Evolutionary conservation across 164 flowering plant species (phyloP).

Genomic region (Cinnamomum chago): DNA sequence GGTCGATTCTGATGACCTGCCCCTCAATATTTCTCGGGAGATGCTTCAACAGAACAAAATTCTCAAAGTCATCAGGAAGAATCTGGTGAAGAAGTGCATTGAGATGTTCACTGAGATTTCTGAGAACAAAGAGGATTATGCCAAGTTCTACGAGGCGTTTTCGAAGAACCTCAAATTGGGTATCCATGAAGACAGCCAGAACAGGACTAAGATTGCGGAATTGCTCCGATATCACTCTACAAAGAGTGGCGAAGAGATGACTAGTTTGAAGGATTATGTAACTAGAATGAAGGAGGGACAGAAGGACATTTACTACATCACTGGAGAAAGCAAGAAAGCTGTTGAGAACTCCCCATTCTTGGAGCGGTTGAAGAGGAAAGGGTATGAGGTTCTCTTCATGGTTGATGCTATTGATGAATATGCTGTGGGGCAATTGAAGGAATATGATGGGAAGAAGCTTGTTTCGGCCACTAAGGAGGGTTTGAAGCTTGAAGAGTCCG

Average conservation of each 20-base stretch:
- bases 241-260: constrained; percentile 72
- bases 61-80: constrained; percentile 62
- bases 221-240: constrained; percentile 55
- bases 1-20: constrained; percentile 61
- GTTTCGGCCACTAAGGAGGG: constrained; percentile 74
- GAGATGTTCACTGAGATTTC: constrained; percentile 67
- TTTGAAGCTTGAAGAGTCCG: constrained; percentile 46
- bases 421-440: constrained; percentile 58
- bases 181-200: constrained; percentile 60
- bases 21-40: constrained; percentile 61
- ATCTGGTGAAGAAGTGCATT: constrained; percentile 69
- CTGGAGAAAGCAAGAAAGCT: constrained; percentile 68
- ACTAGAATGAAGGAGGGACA: constrained; percentile 75
- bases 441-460: constrained; percentile 69
- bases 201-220: constrained; percentile 55
- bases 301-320: constrained; percentile 61
- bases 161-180: constrained; percentile 64
- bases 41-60: constrained; percentile 68
- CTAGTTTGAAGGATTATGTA: constrained; percentile 68
- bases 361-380: constrained; percentile 59
- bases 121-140: constrained; percentile 58
- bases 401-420: constrained; percentile 75
- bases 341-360: constrained; percentile 74
- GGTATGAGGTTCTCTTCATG: constrained; percentile 66
- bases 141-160: constrained; percentile 59